phyloP scores from a whole-genome alignment of 2,329 filamentous ascomycete genomes.

The Neofusicoccum cordaticola region DNA sequence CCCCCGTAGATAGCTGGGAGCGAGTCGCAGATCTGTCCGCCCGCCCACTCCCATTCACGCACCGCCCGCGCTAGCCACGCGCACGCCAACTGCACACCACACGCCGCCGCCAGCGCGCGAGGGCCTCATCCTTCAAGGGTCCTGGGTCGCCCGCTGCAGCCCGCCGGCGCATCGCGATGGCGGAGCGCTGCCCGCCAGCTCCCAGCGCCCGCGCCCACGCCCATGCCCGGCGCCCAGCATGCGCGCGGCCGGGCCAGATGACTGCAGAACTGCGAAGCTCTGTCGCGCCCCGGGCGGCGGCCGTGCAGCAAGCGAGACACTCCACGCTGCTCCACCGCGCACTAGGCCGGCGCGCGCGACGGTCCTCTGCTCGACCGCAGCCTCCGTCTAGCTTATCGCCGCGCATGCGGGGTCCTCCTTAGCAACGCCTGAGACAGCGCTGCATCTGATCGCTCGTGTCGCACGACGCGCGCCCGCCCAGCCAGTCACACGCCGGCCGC shows the following conservation, averaged over 20 bases:
- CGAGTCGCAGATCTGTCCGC: constrained; percentile 15
- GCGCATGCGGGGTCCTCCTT: constrained; percentile 7
- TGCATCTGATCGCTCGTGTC: constrained; percentile 15
- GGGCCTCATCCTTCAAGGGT: background rate
- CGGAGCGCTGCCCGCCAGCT: background rate
- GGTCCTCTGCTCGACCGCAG: constrained; percentile 1
- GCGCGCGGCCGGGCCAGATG: background rate
- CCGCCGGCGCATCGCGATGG: constrained; percentile 1
- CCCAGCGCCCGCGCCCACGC: background rate
- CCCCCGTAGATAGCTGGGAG: constrained; percentile 12
- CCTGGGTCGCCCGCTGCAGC: background rate
- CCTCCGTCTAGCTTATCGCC: constrained; percentile 14
- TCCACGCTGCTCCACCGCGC: constrained; percentile 11
- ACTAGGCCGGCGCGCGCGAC: background rate
- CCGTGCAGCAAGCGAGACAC: constrained; percentile 14
- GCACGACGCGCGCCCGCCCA: constrained; percentile 7
- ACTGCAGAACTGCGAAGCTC: background rate
- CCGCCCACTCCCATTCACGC: background rate
- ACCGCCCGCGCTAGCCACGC: constrained; percentile 1
- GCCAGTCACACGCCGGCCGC: constrained; percentile 12
- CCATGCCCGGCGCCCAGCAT: background rate
- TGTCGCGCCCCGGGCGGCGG: background rate
- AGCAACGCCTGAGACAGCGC: constrained; percentile 11
- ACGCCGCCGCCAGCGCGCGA: background rate
- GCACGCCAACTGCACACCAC: constrained; percentile 9